Evolutionary conservation across 208 protist genomes (phyloP), one percentile per base, ranked within the genome.

Genomic region (Balamuthia mandrillaris): DNA sequence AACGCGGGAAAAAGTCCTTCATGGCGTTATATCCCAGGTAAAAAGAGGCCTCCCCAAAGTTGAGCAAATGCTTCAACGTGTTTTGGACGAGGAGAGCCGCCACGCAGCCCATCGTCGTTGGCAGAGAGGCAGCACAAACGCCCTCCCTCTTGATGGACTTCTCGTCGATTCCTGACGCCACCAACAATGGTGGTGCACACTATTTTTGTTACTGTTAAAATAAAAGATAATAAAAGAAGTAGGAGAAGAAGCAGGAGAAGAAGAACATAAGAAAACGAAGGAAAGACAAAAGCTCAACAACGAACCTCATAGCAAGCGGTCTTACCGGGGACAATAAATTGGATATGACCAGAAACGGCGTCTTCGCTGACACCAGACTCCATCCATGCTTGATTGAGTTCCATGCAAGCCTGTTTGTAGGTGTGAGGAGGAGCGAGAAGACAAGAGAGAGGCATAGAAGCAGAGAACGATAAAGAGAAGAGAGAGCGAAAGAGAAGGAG

Each of bases 271-370:
- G 37, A 29, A 4, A 41, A 12, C n/a, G n/a, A n/a, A n/a, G n/a
- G n/a, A n/a, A n/a, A n/a, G n/a, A n/a, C n/a, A n/a, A n/a, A n/a
- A n/a, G n/a, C n/a, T n/a, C n/a, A n/a, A n/a, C n/a, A n/a, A 49
- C 63, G 2, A 3, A 89, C 86, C 58, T 86, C 90, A 45, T 94
- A 95, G 63, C 93, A 95, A 2, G 93, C 91, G 29, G 94, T 97
- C 56, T 94, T 88, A 42, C 97, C 96, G 0, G 97, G 97, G 4
- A 96, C 81, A 7, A 98, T 89, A 42, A 98, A 91, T 92, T 99
- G 97, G 72, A 98, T 98, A 91, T 99, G 97, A 21, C 97, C 97
- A 33, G 96, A 98, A 7, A 99, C 95, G 21, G 97, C 97, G 90
- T 98, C 96, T 89, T 99, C 97, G 7, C 92, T 89, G 1, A 99